phyloP scores from a whole-genome alignment of 768 basidiomycete species.

The Zangia roseola region DNA sequence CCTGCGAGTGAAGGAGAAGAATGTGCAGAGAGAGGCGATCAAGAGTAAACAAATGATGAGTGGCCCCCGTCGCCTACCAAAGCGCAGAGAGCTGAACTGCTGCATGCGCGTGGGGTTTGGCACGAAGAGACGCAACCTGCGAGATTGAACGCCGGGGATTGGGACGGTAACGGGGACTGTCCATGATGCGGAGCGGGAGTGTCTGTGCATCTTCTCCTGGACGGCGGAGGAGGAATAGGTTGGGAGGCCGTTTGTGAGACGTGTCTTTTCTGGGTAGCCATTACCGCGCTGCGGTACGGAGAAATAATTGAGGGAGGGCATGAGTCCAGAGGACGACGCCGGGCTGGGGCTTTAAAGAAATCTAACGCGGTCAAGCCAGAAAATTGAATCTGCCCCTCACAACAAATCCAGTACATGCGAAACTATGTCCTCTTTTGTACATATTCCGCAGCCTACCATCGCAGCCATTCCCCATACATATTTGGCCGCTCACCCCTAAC shows the following conservation, averaged over 20 bases:
- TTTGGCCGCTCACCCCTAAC: conserved; percentile 85
- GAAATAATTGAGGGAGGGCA: conserved; percentile 51
- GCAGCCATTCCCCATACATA: conserved; percentile 83
- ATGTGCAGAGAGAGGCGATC: conserved; percentile 46
- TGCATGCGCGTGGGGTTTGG: conserved; percentile 63
- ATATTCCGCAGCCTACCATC: conserved; percentile 29
- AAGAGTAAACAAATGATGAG: conserved; percentile 49
- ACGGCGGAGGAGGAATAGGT: conserved; percentile 57
- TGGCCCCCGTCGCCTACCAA: conserved; percentile 58
- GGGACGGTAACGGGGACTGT: conserved; percentile 57
- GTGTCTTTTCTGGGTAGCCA: conserved; percentile 44
- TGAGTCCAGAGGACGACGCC: conserved; percentile 24
- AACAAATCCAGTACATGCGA: conserved; percentile 13
- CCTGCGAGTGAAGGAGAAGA: conserved; percentile 60
- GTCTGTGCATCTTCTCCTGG: conserved; percentile 62
- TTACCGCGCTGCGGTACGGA: conserved; percentile 45
- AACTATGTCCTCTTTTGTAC: conserved; percentile 25
- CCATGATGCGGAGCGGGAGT: conserved; percentile 50
- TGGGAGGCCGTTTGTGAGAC: conserved; percentile 43
- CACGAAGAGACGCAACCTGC: conserved; percentile 54
- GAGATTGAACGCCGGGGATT: conserved; percentile 57
- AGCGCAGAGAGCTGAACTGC: conserved; percentile 51
- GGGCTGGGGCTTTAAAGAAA: conserved; percentile 14
- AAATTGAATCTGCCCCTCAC: conserved; percentile 6
- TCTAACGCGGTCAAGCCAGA: conserved; percentile 1